phyloP scores from a whole-genome alignment of 371 early-diverging fungal species.

The Circinella umbellata region DNA sequence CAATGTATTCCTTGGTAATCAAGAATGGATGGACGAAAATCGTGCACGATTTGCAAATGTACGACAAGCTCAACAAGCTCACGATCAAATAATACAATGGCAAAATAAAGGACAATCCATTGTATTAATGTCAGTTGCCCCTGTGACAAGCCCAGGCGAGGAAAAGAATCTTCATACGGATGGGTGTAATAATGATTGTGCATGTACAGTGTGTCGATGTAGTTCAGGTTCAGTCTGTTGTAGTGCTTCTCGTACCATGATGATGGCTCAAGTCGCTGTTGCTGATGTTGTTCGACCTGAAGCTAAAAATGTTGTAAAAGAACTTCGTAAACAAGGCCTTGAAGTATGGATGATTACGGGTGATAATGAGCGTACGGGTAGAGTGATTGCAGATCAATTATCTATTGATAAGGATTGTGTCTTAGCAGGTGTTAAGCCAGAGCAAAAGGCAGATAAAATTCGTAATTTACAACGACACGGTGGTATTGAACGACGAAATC shows the following conservation, averaged over 20 bases:
- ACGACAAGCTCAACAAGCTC: conserved; percentile 38
- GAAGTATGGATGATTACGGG: conserved; percentile 80
- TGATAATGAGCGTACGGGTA: conserved; percentile 64
- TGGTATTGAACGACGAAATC: conserved; percentile 13
- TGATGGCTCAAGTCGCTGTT: conserved; percentile 59
- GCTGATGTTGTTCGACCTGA: conserved; percentile 66
- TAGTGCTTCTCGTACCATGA: conserved; percentile 44
- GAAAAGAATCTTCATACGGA: conserved; percentile 28
- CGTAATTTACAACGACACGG: conserved; percentile 59
- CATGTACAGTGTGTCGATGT: conserved; percentile 55
- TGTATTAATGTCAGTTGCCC: conserved; percentile 62
- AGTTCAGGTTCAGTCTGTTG: conserved; percentile 43
- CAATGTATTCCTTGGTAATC: conserved; percentile 68
- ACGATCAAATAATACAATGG: conserved; percentile 48
- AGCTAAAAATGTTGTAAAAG: conserved; percentile 46
- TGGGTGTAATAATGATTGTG: conserved; percentile 48
- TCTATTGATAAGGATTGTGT: conserved; percentile 59
- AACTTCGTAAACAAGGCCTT: conserved; percentile 52
- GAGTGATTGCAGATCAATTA: conserved; percentile 61
- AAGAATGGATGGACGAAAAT: conserved; percentile 74
- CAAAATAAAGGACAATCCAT: conserved; percentile 66
- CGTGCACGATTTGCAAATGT: conserved; percentile 55
- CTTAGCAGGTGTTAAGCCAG: conserved; percentile 66
- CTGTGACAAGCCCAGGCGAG: conserved; percentile 33
- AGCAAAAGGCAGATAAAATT: conserved; percentile 70